Conservation (phyloP, 805 yeast species). For the Brettanomyces naardenensis region DNA sequence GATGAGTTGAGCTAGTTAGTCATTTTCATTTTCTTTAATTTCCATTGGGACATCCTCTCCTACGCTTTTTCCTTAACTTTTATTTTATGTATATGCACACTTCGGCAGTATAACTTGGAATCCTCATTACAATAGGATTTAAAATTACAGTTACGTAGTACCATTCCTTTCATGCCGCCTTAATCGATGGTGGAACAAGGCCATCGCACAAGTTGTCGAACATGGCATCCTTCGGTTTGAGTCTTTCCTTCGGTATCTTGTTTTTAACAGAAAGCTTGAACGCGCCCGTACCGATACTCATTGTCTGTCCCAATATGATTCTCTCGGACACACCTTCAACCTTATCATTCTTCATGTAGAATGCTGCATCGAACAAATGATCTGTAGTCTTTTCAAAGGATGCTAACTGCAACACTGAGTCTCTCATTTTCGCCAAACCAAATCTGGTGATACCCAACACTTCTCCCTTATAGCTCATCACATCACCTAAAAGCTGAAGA, state of each 20-base stretch:
- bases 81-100: background rate
- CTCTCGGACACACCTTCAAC: constrained; percentile 98
- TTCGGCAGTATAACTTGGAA: too few species aligned
- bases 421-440: constrained; percentile 97
- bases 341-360: constrained; percentile 91
- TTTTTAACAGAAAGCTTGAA: constrained; percentile 72
- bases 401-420: constrained; percentile 92
- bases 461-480: constrained; percentile 98
- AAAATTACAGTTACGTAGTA: too few species aligned
- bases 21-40: constrained; percentile 1
- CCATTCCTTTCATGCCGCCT: constrained; percentile 11
- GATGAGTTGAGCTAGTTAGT: background rate
- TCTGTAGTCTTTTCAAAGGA: constrained; percentile 98
- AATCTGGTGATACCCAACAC: constrained; percentile 96
- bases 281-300: constrained; percentile 96
- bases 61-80: background rate
- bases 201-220: constrained; percentile 37
- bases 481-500: constrained; percentile 94
- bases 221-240: constrained; percentile 34
- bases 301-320: constrained; percentile 94
- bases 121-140: too few species aligned
- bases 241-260: constrained; percentile 19
- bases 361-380: constrained; percentile 96
- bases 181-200: constrained; percentile 12
- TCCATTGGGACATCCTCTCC: background rate